phyloP scores from a whole-genome alignment of 345 rosid genomes.

The Eutrema heterophyllum region DNA sequence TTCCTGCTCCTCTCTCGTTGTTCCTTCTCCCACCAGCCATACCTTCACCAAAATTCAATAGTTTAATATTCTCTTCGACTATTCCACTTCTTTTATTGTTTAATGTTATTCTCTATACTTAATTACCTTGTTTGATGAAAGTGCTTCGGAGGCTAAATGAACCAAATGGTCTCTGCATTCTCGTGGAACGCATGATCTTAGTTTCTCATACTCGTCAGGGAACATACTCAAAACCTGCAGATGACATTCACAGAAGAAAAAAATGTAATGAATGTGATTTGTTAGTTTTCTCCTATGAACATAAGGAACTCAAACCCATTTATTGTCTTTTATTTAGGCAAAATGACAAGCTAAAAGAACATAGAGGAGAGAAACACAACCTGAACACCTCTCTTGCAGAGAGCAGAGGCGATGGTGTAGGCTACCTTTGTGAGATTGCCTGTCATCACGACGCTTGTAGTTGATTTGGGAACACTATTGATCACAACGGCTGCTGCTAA shows the following conservation, averaged over 20 bases:
- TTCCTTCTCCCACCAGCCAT: slow-evolving; percentile 65
- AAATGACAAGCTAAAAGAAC: not conserved
- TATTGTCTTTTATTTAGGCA: not conserved
- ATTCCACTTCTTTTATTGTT: not conserved
- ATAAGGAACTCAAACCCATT: not conserved
- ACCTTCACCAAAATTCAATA: slow-evolving; percentile 27
- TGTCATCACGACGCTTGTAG: slow-evolving; percentile 34
- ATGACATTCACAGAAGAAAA: not conserved
- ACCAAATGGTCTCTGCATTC: slow-evolving; percentile 25
- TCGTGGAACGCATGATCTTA: slow-evolving; percentile 20
- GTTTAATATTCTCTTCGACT: not conserved
- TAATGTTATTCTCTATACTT: not conserved
- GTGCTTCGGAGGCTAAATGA: slow-evolving; percentile 16
- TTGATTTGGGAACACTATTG: slow-evolving; percentile 36
- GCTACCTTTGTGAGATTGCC: slow-evolving; percentile 46
- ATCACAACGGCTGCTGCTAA: slow-evolving; percentile 47
- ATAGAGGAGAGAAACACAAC: not conserved
- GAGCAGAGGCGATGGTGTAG: slow-evolving; percentile 28
- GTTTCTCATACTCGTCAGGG: slow-evolving; percentile 33
- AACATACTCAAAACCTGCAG: slow-evolving; percentile 31
- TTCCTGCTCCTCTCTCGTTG: slow-evolving; percentile 41
- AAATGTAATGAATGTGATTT: not conserved
- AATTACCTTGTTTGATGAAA: slow-evolving; percentile 18
- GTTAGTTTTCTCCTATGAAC: not conserved
- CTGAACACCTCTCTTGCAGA: slow-evolving; percentile 43